Percentiles rank a stretch among this genome's conserved stretches.
Conservation (phyloP, 225 moss, liverwort and hornwort genomes). For the Anthoceros angustus region DNA sequence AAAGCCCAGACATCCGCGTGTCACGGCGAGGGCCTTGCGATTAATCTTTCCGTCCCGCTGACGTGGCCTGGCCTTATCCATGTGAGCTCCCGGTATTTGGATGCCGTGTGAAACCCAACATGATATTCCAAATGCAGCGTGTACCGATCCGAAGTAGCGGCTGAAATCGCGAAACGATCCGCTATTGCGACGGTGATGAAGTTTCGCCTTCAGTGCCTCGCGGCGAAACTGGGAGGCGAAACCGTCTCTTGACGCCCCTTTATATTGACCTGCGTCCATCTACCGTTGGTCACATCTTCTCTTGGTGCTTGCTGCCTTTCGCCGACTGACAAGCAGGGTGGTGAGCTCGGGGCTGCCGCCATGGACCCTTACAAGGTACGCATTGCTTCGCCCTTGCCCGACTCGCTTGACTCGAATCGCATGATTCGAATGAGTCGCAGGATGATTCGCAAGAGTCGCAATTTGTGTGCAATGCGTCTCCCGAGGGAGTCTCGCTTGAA, state of each 20-base stretch:
- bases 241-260: neutral
- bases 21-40: neutral
- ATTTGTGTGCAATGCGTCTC: slow-evolving; percentile 6
- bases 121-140: too few relatives aligned
- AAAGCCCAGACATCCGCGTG: neutral
- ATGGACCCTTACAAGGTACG: slow-evolving; percentile 66
- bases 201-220: neutral
- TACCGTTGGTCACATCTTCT: neutral
- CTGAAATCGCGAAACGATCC: too few relatives aligned
- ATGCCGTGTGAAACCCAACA: neutral
- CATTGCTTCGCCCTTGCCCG: neutral
- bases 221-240: neutral
- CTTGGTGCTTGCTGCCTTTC: neutral
- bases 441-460: neutral
- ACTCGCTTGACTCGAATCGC: neutral
- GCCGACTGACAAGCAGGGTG: neutral
- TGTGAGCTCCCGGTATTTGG: neutral
- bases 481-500: too few relatives aligned
- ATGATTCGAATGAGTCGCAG: neutral
- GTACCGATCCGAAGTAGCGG: too few relatives aligned
- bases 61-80: neutral
- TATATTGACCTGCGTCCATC: neutral
- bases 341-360: slow-evolving; percentile 6
- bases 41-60: neutral
- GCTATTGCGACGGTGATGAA: neutral